Percentiles rank a stretch among this genome's conserved stretches.
These are phyloP conservation scores for Pestalotiopsis sp. DNA, from an alignment of 2,329 filamentous ascomycete genomes.

Conservation along the genomic window DNA sequence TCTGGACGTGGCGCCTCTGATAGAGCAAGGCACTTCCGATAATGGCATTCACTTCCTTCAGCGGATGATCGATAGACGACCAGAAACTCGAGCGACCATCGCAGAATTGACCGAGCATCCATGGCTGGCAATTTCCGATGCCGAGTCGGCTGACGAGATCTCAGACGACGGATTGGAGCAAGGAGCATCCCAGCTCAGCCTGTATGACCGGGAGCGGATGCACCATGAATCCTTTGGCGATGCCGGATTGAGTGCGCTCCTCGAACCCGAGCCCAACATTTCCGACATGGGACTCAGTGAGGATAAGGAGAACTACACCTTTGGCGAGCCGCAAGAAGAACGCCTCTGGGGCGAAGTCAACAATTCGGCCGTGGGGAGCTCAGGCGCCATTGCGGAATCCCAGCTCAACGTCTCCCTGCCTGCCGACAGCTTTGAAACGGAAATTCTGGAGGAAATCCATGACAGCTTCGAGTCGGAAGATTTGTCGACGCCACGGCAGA, in stretches of 20 bases:
- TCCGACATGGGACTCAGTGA: slow-evolving; percentile 64
- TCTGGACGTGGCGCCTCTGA: slow-evolving; percentile 68
- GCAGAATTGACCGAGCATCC: slow-evolving; percentile 69
- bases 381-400: slow-evolving; percentile 51
- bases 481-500: slow-evolving; percentile 35
- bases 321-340: slow-evolving; percentile 52
- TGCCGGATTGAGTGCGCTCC: slow-evolving; percentile 28
- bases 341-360: slow-evolving; percentile 60
- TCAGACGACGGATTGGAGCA: slow-evolving; percentile 63
- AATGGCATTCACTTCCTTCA: slow-evolving; percentile 74
- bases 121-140: slow-evolving; percentile 64
- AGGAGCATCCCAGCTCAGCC: slow-evolving; percentile 65
- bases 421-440: slow-evolving; percentile 33
- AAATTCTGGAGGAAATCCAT: slow-evolving; percentile 44
- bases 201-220: slow-evolving; percentile 49
- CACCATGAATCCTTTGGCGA: slow-evolving; percentile 32
- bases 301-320: slow-evolving; percentile 78
- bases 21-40: slow-evolving; percentile 60
- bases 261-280: slow-evolving; percentile 40
- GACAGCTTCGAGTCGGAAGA: slow-evolving; percentile 53
- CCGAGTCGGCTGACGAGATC: slow-evolving; percentile 62
- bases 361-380: slow-evolving; percentile 55
- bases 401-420: slow-evolving; percentile 51
- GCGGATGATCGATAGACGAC: slow-evolving; percentile 81
- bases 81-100: slow-evolving; percentile 76